Conservation (phyloP, 2,329 filamentous ascomycete genomes). For the Chrysosporium queenslandicum region DNA sequence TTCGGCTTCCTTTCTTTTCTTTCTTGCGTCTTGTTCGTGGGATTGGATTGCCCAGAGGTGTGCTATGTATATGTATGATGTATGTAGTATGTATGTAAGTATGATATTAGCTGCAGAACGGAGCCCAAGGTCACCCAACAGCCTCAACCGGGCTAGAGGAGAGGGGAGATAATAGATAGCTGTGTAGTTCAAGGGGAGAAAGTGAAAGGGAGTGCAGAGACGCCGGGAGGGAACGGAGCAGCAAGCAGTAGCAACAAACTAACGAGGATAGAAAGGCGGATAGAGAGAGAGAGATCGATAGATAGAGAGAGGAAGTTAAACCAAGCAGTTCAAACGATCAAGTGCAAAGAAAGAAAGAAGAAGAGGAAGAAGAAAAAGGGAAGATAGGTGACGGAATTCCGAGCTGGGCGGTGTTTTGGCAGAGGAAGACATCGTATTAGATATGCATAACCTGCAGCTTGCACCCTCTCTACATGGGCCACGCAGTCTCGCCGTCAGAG, state of each 20-base stretch:
- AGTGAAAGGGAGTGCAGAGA: neutral
- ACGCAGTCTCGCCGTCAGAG: constrained; percentile 13
- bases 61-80: too few relatives aligned
- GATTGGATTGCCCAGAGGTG: neutral
- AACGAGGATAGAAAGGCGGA: too few relatives aligned
- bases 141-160: neutral
- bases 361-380: neutral
- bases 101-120: neutral
- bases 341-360: neutral
- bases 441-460: constrained; percentile 12
- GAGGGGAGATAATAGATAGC: neutral
- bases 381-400: neutral
- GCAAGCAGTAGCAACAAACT: neutral
- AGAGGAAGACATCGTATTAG: constrained; percentile 10
- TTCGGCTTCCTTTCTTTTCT: neutral
- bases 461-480: constrained; percentile 10
- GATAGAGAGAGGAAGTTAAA: neutral
- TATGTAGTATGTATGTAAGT: too few relatives aligned
- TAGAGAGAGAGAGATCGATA: neutral
- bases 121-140: neutral
- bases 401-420: neutral
- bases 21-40: neutral
- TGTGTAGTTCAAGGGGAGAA: neutral
- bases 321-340: neutral
- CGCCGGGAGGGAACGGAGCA: neutral